Evolutionary conservation across 176 grass and related monocot species (phyloP), one percentile per base, ranked within the genome.

Genomic region (Olyra latifolia): DNA sequence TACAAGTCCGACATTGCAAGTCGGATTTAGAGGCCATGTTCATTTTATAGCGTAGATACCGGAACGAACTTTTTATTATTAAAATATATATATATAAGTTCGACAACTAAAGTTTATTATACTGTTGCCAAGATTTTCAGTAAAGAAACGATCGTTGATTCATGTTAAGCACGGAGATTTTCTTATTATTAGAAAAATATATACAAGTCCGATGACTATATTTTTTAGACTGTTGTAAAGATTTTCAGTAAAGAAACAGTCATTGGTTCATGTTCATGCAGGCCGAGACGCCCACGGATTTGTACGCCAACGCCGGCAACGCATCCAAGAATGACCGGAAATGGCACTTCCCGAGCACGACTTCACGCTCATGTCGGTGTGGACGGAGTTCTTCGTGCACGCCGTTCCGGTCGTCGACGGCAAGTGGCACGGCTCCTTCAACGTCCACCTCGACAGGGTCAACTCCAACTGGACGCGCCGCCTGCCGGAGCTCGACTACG

Each of bases 381-480:
- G 90, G 93, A 88, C 93, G 10, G 84, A 90, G 81, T 95, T 83
- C 87, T 89, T 77, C 60, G 89, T 74, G 38, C 78, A 83, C 30
- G 82, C 55, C 3, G 46, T 6, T 3, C 87, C 62, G 14, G 80
- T 86, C 3, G 28, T 52, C 4, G 70, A 57, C 27, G 92, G 92
- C 7, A 81, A 90, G 35, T 65, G 50, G 12, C 83, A 85, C 0
- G 4, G 32, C 1, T 87, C 88, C 16, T 94, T 84, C 49, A 76
- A 94, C 80, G 80, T 94, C 68, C 92, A 94, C 88, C 83, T 94
- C 10, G 88, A 91, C 83, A 80, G 74, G 86, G 80, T 88, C 20
- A 73, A n/a, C 86, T 13, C 45, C 7, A 69, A 77, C 2, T 94
- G 92, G 92, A 77, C 88, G 0, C 35, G 52, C 41, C 89, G 78